These are phyloP conservation scores for Rosellinia necatrix DNA, from an alignment of 2,329 filamentous ascomycete genomes.

Conservation along the genomic window DNA sequence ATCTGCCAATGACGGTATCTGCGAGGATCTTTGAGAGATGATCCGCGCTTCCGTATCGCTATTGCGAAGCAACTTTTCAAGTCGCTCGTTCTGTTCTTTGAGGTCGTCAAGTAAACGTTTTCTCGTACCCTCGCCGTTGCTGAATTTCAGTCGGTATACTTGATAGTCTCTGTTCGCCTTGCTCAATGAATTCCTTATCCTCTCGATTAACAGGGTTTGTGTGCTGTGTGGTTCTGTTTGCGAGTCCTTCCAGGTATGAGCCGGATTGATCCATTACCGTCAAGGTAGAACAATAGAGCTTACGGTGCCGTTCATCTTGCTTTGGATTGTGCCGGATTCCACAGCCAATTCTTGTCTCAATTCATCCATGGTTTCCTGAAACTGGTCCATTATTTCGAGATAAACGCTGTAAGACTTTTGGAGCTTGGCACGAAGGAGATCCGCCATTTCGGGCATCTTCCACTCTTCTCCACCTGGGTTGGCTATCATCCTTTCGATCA, in stretches of 20 bases:
- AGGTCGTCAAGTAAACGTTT: slow-evolving; percentile 1
- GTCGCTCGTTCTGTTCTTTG: slow-evolving; percentile 6
- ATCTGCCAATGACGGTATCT: no score
- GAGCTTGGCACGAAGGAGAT: slow-evolving; percentile 4
- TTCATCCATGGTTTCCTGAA: slow-evolving; percentile 10
- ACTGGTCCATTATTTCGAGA: slow-evolving; percentile 2
- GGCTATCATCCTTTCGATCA: slow-evolving; percentile 25
- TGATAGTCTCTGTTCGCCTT: slow-evolving; percentile 5
- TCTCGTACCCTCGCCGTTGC: not conserved
- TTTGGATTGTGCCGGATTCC: no score
- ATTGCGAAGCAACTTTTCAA: slow-evolving; percentile 11
- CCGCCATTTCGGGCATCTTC: slow-evolving; percentile 1
- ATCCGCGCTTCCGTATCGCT: no score
- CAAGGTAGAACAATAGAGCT: no score
- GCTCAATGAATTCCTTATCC: not conserved
- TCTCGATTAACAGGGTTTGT: not conserved
- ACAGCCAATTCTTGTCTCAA: slow-evolving; percentile 7
- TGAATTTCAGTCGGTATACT: slow-evolving; percentile 8
- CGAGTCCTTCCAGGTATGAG: no score
- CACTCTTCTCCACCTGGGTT: slow-evolving; percentile 15
- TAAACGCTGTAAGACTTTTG: slow-evolving; percentile 9
- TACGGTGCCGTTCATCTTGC: no score
- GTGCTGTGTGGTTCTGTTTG: no score
- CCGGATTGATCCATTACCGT: no score
- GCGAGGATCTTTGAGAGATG: no score